These are phyloP conservation scores for Calonectria pseudoturangicola DNA, from an alignment of 2,329 filamentous ascomycete species.

Conservation along the genomic window DNA sequence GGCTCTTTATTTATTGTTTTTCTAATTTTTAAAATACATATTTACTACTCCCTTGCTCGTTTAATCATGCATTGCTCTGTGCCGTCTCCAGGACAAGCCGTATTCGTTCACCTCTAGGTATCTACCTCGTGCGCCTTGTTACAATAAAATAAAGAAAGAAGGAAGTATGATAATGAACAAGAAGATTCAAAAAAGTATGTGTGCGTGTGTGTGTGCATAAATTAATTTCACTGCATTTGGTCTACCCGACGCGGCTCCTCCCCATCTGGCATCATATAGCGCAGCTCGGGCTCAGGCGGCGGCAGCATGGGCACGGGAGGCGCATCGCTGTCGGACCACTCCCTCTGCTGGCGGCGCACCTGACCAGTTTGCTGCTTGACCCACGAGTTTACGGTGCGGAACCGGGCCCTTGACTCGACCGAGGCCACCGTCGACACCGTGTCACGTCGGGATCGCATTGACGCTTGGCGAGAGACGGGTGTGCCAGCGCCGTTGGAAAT, in stretches of 20 bases:
- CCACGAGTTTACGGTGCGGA: constrained; percentile 77
- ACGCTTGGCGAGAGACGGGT: constrained; percentile 7
- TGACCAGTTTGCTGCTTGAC: constrained; percentile 78
- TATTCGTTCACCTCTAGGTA: constrained; percentile 35
- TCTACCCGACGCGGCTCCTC: constrained; percentile 67
- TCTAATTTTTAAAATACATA: constrained; percentile 3
- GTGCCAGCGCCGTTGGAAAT: not conserved
- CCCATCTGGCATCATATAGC: constrained; percentile 71
- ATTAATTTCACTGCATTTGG: constrained; percentile 37
- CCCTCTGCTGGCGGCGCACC: constrained; percentile 68
- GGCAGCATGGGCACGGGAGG: constrained; percentile 66
- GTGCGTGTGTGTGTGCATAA: not conserved
- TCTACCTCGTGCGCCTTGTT: constrained; percentile 26
- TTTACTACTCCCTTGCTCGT: constrained; percentile 32
- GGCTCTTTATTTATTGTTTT: constrained; percentile 26
- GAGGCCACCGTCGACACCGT: constrained; percentile 72
- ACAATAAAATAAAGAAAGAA: constrained; percentile 24
- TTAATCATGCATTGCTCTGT: constrained; percentile 32
- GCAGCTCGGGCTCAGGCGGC: constrained; percentile 67
- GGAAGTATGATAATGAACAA: constrained; percentile 12
- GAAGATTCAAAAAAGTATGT: not conserved
- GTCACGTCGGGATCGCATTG: constrained; percentile 60
- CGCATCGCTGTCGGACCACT: constrained; percentile 55
- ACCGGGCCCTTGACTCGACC: constrained; percentile 73
- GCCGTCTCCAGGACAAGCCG: constrained; percentile 37